Evolutionary conservation across 805 yeast species (phyloP).

Genomic region (Candida krabiensis): DNA sequence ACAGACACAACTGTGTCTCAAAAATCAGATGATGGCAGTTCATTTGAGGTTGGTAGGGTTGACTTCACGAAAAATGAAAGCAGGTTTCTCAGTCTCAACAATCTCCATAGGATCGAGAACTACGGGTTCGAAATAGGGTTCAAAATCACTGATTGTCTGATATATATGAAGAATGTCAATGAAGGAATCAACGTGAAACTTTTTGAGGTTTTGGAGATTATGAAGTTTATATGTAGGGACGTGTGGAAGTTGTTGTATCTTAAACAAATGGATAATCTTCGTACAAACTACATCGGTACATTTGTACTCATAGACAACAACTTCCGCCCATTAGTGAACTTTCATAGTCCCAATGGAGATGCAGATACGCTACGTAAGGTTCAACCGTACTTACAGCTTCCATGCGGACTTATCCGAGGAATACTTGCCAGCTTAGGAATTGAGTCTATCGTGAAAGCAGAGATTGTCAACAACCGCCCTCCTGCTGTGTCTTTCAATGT

Average conservation of each 20-base stretch:
- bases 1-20: constrained; percentile 13
- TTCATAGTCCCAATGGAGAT: constrained; percentile 46
- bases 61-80: constrained; percentile 36
- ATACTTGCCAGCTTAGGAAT: constrained; percentile 68
- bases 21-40: too few species aligned
- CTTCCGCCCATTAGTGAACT: constrained; percentile 53
- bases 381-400: constrained; percentile 60
- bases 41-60: constrained; percentile 38
- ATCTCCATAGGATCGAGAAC: constrained; percentile 58
- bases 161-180: constrained; percentile 24
- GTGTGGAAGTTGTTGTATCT: constrained; percentile 80
- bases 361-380: constrained; percentile 46
- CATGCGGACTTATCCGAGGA: constrained; percentile 76
- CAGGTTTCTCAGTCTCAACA: constrained; percentile 45
- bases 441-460: constrained; percentile 64
- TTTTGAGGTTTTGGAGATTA: constrained; percentile 70
- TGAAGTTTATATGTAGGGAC: constrained; percentile 91
- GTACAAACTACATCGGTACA: constrained; percentile 89
- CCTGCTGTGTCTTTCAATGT: constrained; percentile 76
- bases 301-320: constrained; percentile 73
- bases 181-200: constrained; percentile 33
- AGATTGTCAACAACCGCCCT: constrained; percentile 45
- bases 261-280: constrained; percentile 87
- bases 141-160: constrained; percentile 28
- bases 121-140: constrained; percentile 59